These are phyloP conservation scores for Xylariales sp. DNA, from an alignment of 2,329 filamentous ascomycete species.

Conservation along the genomic window DNA sequence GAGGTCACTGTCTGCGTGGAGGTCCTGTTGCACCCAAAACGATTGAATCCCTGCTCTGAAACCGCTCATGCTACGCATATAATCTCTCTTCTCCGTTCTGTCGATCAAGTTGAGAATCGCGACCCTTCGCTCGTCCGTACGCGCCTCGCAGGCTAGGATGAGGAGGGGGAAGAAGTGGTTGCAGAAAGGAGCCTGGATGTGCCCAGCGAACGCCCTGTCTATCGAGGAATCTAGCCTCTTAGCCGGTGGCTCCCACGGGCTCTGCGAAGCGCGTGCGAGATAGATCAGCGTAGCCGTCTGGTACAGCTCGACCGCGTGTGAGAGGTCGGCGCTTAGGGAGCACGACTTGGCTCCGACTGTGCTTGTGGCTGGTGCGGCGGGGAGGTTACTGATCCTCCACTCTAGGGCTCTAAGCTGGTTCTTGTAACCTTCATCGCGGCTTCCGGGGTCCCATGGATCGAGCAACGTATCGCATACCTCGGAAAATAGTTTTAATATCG, in stretches of 20 bases:
- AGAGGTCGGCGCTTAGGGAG: background rate
- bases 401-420: constrained; percentile 13
- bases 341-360: background rate
- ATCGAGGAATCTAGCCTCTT: constrained; percentile 18
- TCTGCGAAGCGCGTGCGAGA: constrained; percentile 19
- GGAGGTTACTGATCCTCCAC: constrained; percentile 7
- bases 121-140: constrained; percentile 20
- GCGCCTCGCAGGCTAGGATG: constrained; percentile 30
- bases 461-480: constrained; percentile 18
- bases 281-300: constrained; percentile 17
- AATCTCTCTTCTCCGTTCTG: constrained; percentile 15
- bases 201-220: constrained; percentile 15
- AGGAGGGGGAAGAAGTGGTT: constrained; percentile 30
- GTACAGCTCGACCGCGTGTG: constrained; percentile 14
- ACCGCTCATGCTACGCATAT: constrained; percentile 17
- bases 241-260: constrained; percentile 15
- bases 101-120: constrained; percentile 25
- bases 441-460: constrained; percentile 16
- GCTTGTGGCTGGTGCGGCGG: background rate
- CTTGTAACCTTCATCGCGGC: constrained; percentile 11
- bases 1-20: constrained; percentile 25
- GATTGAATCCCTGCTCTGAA: constrained; percentile 21
- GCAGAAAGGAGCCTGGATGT: constrained; percentile 14
- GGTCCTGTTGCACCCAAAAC: constrained; percentile 31
- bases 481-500: constrained; percentile 17